Evolutionary conservation across 441 rosid species (phyloP).

Genomic region (Euphorbia celastroides): DNA sequence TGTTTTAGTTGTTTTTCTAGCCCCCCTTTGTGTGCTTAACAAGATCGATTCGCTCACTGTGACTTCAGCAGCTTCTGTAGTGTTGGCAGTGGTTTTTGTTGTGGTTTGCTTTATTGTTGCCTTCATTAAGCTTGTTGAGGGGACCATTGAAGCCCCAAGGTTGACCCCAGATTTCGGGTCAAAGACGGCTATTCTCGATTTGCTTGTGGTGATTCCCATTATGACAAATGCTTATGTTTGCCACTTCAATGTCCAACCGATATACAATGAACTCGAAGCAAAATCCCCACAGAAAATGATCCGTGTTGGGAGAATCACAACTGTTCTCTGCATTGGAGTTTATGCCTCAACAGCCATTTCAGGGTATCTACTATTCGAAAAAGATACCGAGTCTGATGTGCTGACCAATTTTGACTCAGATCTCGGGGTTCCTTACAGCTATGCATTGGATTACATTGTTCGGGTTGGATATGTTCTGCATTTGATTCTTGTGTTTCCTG

Average conservation of each 20-base stretch:
- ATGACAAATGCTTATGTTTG: slow-evolving; percentile 88
- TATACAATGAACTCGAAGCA: slow-evolving; percentile 79
- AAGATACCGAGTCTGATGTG: slow-evolving; percentile 69
- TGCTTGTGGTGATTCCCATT: slow-evolving; percentile 85
- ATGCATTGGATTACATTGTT: slow-evolving; percentile 75
- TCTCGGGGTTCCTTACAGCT: slow-evolving; percentile 71
- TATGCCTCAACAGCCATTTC: slow-evolving; percentile 77
- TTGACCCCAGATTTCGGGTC: slow-evolving; percentile 74
- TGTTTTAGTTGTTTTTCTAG: slow-evolving; percentile 59
- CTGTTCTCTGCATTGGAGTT: slow-evolving; percentile 54
- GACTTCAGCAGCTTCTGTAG: slow-evolving; percentile 93
- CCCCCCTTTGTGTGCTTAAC: slow-evolving; percentile 78
- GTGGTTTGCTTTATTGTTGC: slow-evolving; percentile 69
- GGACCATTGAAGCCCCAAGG: slow-evolving; percentile 65
- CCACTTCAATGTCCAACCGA: slow-evolving; percentile 89
- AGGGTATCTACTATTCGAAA: slow-evolving; percentile 82
- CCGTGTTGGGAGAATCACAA: slow-evolving; percentile 71
- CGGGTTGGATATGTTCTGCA: slow-evolving; percentile 85
- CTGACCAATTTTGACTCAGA: slow-evolving; percentile 79
- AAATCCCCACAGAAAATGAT: slow-evolving; percentile 79
- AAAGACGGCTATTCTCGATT: slow-evolving; percentile 54
- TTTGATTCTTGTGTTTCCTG: slow-evolving; percentile 89
- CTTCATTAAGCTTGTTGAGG: slow-evolving; percentile 63
- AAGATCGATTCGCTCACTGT: slow-evolving; percentile 79
- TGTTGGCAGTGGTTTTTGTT: slow-evolving; percentile 82